Evolutionary conservation across 208 protist genomes (phyloP), one percentile per base, ranked within the genome.

Genomic region (Vickermania ingenoplastis): DNA sequence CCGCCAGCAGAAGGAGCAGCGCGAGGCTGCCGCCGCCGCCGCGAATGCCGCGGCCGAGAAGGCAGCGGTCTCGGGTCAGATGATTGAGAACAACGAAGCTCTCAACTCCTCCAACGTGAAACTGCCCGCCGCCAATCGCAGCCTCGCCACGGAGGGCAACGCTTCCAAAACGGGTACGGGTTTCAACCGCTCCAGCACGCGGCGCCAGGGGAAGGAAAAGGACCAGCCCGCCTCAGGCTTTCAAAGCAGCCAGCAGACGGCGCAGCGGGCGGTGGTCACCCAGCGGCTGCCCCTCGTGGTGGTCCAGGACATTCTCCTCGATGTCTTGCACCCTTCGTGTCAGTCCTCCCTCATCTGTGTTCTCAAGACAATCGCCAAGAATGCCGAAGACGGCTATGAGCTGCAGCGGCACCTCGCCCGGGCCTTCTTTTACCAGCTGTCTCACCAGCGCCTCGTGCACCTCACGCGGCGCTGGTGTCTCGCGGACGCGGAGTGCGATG

Each of bases 311-410:
- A 58, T 58, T 28, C 29, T 36, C 26, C 53, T 58, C 53, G 53
- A 58, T 26, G 24, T 28, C 26, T 26, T 58, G 13, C 53, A 31
- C 28, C 53, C 53, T 14, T 5, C 22, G 5, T 17, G 5, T 7
- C 53, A 58, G 24, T 14, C 26, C 14, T 58, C 29, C 28, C 53
- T 58, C 53, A 13, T 31, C 53, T 36, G 24, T n/a, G 26, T 58
- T 5, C 53, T 58, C 11, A 22, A 58, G 24, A 58, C 53, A 3
- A 14, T 45, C 17, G 36, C 36, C 11, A 45, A 45, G 36, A 45
- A 45, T 45, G 36, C 36, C 11, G 36, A 45, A 45, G 36, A 17
- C 11, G 36, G 36, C 7, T 45, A 45, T 45, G 36, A 45, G 11
- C 36, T 45, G 36, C 36, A 45, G 36, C 36, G 36, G 36, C 36